These are phyloP conservation scores for Diaporthe australafricana DNA, from an alignment of 2,329 filamentous ascomycete species.

Conservation along the genomic window DNA sequence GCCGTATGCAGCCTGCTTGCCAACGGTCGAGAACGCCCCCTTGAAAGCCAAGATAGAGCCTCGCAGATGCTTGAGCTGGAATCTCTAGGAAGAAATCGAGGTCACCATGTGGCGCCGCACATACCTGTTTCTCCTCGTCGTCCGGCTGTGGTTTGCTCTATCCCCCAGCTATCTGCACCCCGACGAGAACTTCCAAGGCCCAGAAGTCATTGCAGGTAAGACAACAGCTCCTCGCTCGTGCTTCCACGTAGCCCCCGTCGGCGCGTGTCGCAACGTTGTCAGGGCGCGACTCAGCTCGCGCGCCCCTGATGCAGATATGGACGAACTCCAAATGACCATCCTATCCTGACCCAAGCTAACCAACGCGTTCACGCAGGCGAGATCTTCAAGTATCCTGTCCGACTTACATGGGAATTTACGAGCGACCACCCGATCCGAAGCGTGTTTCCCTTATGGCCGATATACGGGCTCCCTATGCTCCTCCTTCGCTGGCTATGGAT, in stretches of 20 bases:
- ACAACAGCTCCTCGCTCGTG: background rate
- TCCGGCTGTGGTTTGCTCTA: conserved; percentile 93
- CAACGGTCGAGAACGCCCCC: conserved; percentile 37
- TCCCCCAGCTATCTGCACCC: conserved; percentile 97
- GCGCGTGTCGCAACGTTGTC: background rate
- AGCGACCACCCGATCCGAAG: conserved; percentile 89
- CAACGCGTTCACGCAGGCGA: conserved; percentile 69
- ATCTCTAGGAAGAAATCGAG: conserved; percentile 38
- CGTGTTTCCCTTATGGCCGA: conserved; percentile 95
- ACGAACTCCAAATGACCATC: background rate
- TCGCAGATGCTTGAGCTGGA: conserved; percentile 41
- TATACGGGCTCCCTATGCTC: conserved; percentile 94
- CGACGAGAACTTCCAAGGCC: conserved; percentile 98
- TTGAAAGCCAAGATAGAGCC: conserved; percentile 34
- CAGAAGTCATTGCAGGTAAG: conserved; percentile 95
- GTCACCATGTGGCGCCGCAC: conserved; percentile 87
- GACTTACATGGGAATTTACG: conserved; percentile 96
- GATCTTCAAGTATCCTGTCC: conserved; percentile 91
- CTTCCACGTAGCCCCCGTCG: background rate
- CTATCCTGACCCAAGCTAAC: conserved; percentile 5
- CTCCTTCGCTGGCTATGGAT: conserved; percentile 93
- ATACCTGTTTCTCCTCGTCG: conserved; percentile 85
- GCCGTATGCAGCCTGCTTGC: conserved; percentile 36
- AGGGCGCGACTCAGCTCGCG: background rate
- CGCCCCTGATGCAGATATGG: background rate